Evolutionary conservation across 345 rosid genomes (phyloP).

Genomic region (Citrus glauca): DNA sequence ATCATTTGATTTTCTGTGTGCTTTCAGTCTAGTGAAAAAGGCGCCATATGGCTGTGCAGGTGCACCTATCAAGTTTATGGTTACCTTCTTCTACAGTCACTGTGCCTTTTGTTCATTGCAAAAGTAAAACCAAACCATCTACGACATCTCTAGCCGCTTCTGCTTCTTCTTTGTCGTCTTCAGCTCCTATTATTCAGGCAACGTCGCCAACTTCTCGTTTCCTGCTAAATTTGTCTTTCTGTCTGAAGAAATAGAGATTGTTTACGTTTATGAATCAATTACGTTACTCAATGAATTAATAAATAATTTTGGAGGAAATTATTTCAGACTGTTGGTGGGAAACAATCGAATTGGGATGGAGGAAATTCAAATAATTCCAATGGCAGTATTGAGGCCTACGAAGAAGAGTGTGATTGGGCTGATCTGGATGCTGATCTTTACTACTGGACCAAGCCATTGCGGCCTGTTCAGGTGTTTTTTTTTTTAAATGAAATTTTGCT

Average conservation of each 20-base stretch:
- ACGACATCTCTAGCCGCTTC: conserved; percentile 34
- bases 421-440: conserved; percentile 73
- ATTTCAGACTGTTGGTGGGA: conserved; percentile 70
- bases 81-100: conserved; percentile 19
- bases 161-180: conserved; percentile 46
- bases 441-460: conserved; percentile 64
- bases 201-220: conserved; percentile 2
- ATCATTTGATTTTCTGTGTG: not conserved
- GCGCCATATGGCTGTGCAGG: conserved; percentile 23
- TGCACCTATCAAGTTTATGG: conserved; percentile 31
- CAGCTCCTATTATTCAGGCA: conserved; percentile 56
- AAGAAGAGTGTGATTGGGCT: conserved; percentile 59
- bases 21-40: no score
- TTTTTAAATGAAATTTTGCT: not conserved
- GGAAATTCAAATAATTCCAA: conserved; percentile 20
- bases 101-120: conserved; percentile 20
- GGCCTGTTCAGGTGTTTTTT: conserved; percentile 70
- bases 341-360: conserved; percentile 27
- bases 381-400: conserved; percentile 18
- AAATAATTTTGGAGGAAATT: not conserved
- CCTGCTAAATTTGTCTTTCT: not conserved
- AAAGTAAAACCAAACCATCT: conserved; percentile 15
- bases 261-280: no score
- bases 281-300: not conserved
- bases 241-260: not conserved